Conservation (phyloP, 306 rosid species). For the Rosa rugosa region DNA sequence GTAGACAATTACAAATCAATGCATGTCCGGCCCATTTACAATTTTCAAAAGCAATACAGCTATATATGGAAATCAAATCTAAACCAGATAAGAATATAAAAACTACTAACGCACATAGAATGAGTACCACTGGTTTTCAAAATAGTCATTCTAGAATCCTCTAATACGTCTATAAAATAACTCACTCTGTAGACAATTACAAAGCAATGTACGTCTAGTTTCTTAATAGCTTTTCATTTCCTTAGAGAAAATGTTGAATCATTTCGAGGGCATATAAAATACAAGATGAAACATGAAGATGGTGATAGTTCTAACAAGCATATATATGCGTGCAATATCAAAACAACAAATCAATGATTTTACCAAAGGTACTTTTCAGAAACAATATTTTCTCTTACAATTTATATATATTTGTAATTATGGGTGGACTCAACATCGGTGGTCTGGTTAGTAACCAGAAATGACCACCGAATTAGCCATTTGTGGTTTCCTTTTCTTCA, state of each 20-base stretch:
- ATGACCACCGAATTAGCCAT: no score
- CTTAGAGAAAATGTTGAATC: not conserved
- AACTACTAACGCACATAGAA: not conserved
- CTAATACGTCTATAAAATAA: not conserved
- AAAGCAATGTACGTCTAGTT: not conserved
- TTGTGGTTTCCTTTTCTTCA: no score
- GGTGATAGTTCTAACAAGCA: no score
- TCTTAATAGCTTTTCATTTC: not conserved
- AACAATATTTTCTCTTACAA: not conserved
- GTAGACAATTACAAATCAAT: no score
- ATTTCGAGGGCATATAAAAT: not conserved
- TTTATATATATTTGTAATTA: not conserved
- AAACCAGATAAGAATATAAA: not conserved
- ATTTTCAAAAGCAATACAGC: no score
- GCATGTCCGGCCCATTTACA: not conserved
- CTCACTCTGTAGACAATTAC: not conserved
- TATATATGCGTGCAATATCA: not conserved
- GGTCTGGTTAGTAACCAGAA: no score
- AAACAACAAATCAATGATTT: not conserved
- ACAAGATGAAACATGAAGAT: not conserved
- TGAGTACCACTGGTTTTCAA: not conserved
- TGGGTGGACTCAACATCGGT: no score
- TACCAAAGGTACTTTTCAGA: not conserved
- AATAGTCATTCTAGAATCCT: not conserved
- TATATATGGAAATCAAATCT: no score